phyloP scores from a whole-genome alignment of 306 rosid genomes.

The Vigna reflexopilosa region DNA sequence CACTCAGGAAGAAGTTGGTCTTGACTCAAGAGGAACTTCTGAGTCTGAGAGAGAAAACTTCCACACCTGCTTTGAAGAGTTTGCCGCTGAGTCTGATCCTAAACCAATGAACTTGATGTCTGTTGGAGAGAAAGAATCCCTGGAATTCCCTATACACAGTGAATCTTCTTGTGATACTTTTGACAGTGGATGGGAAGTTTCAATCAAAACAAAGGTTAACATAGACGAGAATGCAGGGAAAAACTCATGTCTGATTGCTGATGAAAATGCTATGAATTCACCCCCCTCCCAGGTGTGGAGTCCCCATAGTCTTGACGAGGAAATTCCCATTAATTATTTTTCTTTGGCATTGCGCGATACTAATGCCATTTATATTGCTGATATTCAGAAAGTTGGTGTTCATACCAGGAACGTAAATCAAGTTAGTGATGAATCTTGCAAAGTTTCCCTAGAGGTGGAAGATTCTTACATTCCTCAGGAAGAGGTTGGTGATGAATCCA shows the following conservation, averaged over 20 bases:
- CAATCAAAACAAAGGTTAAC: conserved; percentile 6
- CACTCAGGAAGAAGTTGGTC: conserved; percentile 41
- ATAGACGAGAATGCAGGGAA: conserved; percentile 38
- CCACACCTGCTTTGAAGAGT: conserved; percentile 30
- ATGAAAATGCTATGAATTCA: conserved; percentile 45
- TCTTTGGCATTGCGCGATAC: not conserved
- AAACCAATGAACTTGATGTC: conserved; percentile 26
- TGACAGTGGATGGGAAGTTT: conserved; percentile 34
- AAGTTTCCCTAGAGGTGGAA: conserved; percentile 41
- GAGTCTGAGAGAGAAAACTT: conserved; percentile 21
- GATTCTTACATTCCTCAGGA: conserved; percentile 35
- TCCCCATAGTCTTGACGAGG: conserved; percentile 36
- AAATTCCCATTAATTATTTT: not conserved
- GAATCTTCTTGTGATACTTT: not conserved
- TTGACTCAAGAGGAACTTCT: conserved; percentile 42
- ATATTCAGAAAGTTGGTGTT: conserved; percentile 44
- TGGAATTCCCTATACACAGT: too few species aligned
- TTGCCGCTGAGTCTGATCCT: conserved; percentile 3
- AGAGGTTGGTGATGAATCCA: conserved; percentile 44
- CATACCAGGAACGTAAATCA: conserved; percentile 33
- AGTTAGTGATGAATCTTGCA: conserved; percentile 21
- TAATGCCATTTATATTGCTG: conserved; percentile 39
- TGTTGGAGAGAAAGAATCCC: conserved; percentile 18
- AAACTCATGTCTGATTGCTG: conserved; percentile 39
- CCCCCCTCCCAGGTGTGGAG: conserved; percentile 37